phyloP scores from a whole-genome alignment of 345 rosid genomes.

The Rubroshorea leprosula region DNA sequence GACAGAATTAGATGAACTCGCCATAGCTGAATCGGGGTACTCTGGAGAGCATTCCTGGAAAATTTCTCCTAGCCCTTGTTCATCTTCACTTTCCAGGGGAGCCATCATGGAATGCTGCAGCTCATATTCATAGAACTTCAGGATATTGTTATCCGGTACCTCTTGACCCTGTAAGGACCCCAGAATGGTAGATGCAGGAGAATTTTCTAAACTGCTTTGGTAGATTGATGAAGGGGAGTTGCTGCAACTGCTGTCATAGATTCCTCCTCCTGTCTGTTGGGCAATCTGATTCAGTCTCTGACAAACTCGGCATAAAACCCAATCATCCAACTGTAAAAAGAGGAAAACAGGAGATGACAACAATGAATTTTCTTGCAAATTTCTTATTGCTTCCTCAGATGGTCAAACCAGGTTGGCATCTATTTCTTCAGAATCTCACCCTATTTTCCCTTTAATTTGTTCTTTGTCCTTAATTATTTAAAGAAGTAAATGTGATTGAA shows the following conservation, averaged over 20 bases:
- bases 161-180: slow-evolving; percentile 29
- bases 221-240: slow-evolving; percentile 11
- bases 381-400: not conserved
- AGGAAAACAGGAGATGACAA: not conserved
- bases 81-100: slow-evolving; percentile 15
- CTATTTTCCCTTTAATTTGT: too few relatives aligned
- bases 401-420: not conserved
- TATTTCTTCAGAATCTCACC: too few relatives aligned
- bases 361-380: not conserved
- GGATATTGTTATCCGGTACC: not conserved
- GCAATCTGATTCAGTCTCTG: slow-evolving; percentile 17
- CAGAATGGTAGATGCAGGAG: slow-evolving; percentile 1
- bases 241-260: slow-evolving; percentile 3
- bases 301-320: slow-evolving; percentile 35
- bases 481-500: too few relatives aligned
- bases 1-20: slow-evolving; percentile 7
- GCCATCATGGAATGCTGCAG: slow-evolving; percentile 15
- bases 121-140: slow-evolving; percentile 8
- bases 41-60: slow-evolving; percentile 19
- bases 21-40: slow-evolving; percentile 4
- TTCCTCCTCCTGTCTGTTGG: slow-evolving; percentile 5
- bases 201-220: not conserved
- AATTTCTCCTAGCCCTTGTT: slow-evolving; percentile 3
- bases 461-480: too few relatives aligned
- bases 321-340: slow-evolving; percentile 34